phyloP scores from a whole-genome alignment of 306 rosid genomes.

The Cicer bijugum region DNA sequence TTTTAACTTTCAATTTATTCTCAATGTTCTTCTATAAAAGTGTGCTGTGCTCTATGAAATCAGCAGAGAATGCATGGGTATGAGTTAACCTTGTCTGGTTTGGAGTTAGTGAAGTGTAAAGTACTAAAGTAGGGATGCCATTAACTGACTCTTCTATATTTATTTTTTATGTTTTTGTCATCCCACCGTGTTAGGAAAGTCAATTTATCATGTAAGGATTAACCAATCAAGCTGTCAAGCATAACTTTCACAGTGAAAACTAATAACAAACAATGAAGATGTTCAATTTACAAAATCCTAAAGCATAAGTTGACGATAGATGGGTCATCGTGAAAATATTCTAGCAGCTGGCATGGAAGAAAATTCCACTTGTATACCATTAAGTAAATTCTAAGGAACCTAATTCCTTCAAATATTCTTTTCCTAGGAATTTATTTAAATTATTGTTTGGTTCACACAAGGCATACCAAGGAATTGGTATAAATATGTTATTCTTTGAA shows the following conservation, averaged over 20 bases:
- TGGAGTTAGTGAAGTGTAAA: background rate
- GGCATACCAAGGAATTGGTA: background rate
- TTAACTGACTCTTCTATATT: conserved; percentile 1
- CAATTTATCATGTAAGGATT: background rate
- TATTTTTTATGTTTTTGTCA: background rate
- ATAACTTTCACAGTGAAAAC: background rate
- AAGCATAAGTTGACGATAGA: conserved; percentile 20
- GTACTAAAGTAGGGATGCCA: background rate
- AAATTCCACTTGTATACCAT: conserved; percentile 20
- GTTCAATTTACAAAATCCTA: conserved; percentile 2
- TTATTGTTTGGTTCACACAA: conserved; percentile 14
- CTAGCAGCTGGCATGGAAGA: background rate
- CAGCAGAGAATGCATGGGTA: background rate
- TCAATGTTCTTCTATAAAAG: background rate
- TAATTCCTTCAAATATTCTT: background rate
- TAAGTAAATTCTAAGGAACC: background rate
- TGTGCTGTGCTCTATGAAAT: background rate
- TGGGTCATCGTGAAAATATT: conserved; percentile 5
- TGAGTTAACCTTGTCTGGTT: background rate
- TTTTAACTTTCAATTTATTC: background rate
- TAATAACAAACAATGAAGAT: background rate
- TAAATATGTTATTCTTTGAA: background rate
- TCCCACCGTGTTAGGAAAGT: background rate
- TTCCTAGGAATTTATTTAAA: background rate
- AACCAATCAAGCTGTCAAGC: background rate